Conservation (phyloP, 2,329 filamentous ascomycete genomes). For the Shiraia sp. region DNA sequence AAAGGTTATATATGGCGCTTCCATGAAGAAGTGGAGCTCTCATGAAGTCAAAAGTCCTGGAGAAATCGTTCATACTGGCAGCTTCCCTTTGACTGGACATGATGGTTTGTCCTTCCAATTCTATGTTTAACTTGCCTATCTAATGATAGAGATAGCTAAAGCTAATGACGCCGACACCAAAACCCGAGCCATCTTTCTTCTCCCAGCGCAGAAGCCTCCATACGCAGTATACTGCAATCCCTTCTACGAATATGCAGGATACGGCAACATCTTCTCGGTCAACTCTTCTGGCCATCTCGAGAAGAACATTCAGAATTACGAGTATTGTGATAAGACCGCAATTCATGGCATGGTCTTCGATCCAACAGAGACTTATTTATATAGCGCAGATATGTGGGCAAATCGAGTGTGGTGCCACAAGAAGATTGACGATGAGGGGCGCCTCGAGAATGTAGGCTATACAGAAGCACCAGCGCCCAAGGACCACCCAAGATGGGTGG, state of each 20-base stretch:
- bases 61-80: constrained; percentile 74
- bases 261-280: constrained; percentile 75
- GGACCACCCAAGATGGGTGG: constrained; percentile 88
- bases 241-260: constrained; percentile 84
- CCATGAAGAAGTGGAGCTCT: constrained; percentile 92
- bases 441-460: constrained; percentile 70
- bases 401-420: constrained; percentile 86
- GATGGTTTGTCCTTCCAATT: constrained; percentile 55
- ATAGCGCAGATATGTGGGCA: constrained; percentile 75
- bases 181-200: constrained; percentile 86
- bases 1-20: constrained; percentile 84
- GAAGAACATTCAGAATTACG: constrained; percentile 71
- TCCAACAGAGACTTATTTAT: constrained; percentile 72
- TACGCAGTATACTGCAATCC: constrained; percentile 87
- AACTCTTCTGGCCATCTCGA: constrained; percentile 61
- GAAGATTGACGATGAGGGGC: constrained; percentile 65
- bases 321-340: constrained; percentile 69
- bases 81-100: constrained; percentile 73
- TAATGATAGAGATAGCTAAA: constrained; percentile 54
- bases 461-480: constrained; percentile 70
- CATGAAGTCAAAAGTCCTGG: constrained; percentile 76
- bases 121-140: constrained; percentile 8
- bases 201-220: constrained; percentile 76
- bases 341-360: constrained; percentile 86
- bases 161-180: constrained; percentile 73